Base-by-base conservation (phyloP, 257 asterid genomes). In the Primulina huaijiensis region DNA sequence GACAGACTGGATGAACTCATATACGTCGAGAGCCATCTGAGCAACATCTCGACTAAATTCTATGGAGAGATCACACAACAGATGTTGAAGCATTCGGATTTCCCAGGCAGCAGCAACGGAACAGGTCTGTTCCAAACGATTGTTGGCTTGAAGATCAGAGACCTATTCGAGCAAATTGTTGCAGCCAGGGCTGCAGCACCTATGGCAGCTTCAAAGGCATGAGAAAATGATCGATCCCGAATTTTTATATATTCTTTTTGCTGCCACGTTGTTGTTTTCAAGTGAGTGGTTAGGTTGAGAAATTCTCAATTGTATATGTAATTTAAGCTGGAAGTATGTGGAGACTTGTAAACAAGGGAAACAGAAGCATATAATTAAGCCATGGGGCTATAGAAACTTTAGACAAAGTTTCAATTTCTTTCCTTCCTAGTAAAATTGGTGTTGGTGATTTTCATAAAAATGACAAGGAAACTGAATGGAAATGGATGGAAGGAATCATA, bases 11-110 rank as follows among this genome's bases (percentile, higher is more conserved):
- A 93, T 37, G 96, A 94, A 78, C 89, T 94, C 34, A 91, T 94
- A 23, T 94, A 94, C 29, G 95, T 94, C 0, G 99, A 94, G 62
- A 94, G 99, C 88, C 96, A 94, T 74, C 75, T 94, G 75, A 94
- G 99, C 89, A 91, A 83, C 92, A 83, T 91, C 55, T 94, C 99
- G 5, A 79, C 85, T 53, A 94, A 94, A 77, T 94, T 94, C 86
- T 94, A 94, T n/a, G 98, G 99, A 16, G 98, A 94, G 67, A 89
- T 94, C 7, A 94, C 99, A 3, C 98, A 94, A 73, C 99, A 94
- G 81, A 91, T 94, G 97, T 65, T 93, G 86, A 93, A 93, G 81
- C 97, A 87, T 40, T 70, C 98, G 0, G 97, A 93, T 64, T 93
- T 93, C 83, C 98, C 98, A 0, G 98, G 98, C 6, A 94, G 98